phyloP scores from a whole-genome alignment of 2,329 filamentous ascomycete species.

The Intubia oerlemansii region DNA sequence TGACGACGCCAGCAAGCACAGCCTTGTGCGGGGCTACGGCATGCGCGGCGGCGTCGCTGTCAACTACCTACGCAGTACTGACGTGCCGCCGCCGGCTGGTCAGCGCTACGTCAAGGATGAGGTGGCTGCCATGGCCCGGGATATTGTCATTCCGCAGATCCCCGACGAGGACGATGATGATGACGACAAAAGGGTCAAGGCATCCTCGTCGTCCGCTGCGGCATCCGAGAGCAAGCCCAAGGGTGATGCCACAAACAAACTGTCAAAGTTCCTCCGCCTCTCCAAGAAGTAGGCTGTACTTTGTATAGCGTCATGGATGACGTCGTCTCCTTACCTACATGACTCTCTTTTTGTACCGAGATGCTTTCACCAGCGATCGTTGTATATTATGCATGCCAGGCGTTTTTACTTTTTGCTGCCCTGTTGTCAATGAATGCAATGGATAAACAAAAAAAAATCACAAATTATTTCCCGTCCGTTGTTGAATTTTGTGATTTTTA shows the following conservation, averaged over 20 bases:
- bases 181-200: conserved; percentile 14
- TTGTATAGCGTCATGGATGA: no score
- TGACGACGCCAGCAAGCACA: conserved; percentile 20
- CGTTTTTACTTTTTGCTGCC: no score
- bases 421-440: no score
- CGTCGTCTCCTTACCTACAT: no score
- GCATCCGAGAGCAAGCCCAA: conserved; percentile 9
- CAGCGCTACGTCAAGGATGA: conserved; percentile 34
- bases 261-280: conserved; percentile 8
- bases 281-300: conserved; percentile 6
- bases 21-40: conserved; percentile 51
- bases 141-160: conserved; percentile 42
- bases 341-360: no score
- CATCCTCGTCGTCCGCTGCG: conserved; percentile 11
- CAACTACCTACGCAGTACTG: conserved; percentile 53
- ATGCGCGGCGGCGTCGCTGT: conserved; percentile 52
- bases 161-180: conserved; percentile 18
- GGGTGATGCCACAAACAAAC: conserved; percentile 14
- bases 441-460: background rate
- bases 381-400: no score
- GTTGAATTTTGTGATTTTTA: conserved; percentile 3
- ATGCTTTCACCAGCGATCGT: no score
- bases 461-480: conserved; percentile 1
- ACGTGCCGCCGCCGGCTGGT: conserved; percentile 32
- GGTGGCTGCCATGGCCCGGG: conserved; percentile 39